Conservation (phyloP, 2,329 filamentous ascomycete genomes). For the Phialophora verrucosa region DNA sequence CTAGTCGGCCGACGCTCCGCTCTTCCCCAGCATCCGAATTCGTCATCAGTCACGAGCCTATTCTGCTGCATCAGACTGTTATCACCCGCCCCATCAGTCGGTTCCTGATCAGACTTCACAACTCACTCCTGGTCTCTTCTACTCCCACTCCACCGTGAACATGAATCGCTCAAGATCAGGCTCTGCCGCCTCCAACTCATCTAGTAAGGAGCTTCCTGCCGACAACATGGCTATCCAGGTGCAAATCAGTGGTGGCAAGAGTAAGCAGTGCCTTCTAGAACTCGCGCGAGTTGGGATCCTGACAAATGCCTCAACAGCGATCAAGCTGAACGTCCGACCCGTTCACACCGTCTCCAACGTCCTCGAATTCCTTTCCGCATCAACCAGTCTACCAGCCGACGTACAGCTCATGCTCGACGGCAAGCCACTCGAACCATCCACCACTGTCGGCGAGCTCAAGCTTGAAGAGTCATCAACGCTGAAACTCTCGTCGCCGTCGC, state of each 20-base stretch:
- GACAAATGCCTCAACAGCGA: conserved; percentile 50
- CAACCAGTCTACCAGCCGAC: conserved; percentile 58
- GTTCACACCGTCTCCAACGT: conserved; percentile 62
- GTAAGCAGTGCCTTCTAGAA: conserved; percentile 49
- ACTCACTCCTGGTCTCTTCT: background rate
- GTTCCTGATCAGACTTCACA: background rate
- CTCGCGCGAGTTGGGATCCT: conserved; percentile 3
- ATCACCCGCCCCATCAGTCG: conserved; percentile 13
- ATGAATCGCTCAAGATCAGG: conserved; percentile 36
- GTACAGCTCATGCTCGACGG: conserved; percentile 65
- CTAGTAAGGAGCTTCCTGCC: conserved; percentile 52
- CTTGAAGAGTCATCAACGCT: conserved; percentile 36
- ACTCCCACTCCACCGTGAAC: conserved; percentile 13
- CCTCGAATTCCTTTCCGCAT: conserved; percentile 62
- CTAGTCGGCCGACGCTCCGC: conserved; percentile 40
- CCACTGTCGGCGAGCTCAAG: conserved; percentile 39
- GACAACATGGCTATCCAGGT: conserved; percentile 67
- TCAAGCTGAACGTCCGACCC: conserved; percentile 61
- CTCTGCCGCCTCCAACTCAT: conserved; percentile 32
- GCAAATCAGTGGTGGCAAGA: conserved; percentile 63
- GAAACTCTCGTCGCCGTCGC: conserved; percentile 50
- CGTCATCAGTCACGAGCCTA: conserved; percentile 34
- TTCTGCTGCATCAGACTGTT: conserved; percentile 21
- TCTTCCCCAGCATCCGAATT: conserved; percentile 40
- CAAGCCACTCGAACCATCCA: conserved; percentile 56